Conservation (phyloP, 2,329 filamentous ascomycete genomes). For the Phialemonium atrogriseum region DNA sequence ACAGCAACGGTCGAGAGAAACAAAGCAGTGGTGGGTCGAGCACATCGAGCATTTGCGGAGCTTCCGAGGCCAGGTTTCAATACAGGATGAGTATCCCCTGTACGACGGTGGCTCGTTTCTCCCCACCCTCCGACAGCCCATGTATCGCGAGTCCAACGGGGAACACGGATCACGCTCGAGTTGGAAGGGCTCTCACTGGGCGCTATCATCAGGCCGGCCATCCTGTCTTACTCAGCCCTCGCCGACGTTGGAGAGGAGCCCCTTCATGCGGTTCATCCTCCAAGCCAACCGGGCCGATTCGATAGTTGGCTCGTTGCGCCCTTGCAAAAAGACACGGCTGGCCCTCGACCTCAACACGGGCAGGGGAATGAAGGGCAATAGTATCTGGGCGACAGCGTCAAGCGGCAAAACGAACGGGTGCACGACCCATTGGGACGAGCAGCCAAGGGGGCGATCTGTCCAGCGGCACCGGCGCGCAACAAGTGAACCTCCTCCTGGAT, state of each 20-base stretch:
- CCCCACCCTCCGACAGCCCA: conserved; percentile 1
- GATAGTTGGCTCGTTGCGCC: no score
- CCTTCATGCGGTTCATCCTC: conserved; percentile 4
- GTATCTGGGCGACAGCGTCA: conserved; percentile 3
- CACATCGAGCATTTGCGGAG: conserved; percentile 1
- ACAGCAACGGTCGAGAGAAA: not conserved
- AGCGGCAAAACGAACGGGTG: no score
- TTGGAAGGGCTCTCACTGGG: conserved; percentile 3
- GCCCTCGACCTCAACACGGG: conserved; percentile 1
- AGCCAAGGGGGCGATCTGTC: not conserved
- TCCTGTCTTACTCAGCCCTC: no score
- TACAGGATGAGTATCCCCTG: conserved; percentile 3
- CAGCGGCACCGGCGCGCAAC: conserved; percentile 2
- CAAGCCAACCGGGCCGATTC: conserved; percentile 3
- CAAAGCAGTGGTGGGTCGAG: conserved; percentile 1
- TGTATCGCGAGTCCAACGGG: not conserved
- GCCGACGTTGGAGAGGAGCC: not conserved
- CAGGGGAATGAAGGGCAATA: conserved; percentile 4
- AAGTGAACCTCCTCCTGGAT: conserved; percentile 10
- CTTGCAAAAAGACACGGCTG: not conserved
- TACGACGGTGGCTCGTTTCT: conserved; percentile 10
- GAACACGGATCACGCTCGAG: not conserved
- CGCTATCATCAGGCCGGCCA: not conserved
- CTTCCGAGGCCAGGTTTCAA: not conserved
- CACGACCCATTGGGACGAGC: no score